phyloP scores from a whole-genome alignment of 345 rosid genomes.

The Citrus sp. region DNA sequence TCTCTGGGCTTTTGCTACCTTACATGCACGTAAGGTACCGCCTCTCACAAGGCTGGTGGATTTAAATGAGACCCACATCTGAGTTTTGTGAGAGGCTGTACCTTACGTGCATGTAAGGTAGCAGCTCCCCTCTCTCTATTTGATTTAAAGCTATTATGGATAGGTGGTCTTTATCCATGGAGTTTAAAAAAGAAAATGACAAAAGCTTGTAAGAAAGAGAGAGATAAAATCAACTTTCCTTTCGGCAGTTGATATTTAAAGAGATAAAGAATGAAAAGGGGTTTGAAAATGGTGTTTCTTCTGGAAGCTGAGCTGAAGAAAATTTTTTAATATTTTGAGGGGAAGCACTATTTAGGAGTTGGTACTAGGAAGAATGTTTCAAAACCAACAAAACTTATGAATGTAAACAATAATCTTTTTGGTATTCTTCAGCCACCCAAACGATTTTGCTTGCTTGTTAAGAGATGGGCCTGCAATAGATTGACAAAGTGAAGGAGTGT shows the following conservation, averaged over 20 bases:
- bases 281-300: slow-evolving; percentile 14
- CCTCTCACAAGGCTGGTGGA: too few species aligned
- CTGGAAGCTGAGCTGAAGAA: slow-evolving; percentile 21
- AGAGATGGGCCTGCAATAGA: slow-evolving; percentile 20
- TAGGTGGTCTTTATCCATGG: neutral
- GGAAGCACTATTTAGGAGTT: slow-evolving; percentile 9
- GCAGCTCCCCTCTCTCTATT: slow-evolving; percentile 1
- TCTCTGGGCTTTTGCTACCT: too few species aligned
- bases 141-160: neutral
- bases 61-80: too few species aligned
- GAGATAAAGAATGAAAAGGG: neutral
- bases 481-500: slow-evolving; percentile 16
- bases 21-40: too few species aligned
- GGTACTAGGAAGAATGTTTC: slow-evolving; percentile 26
- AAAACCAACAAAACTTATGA: slow-evolving; percentile 11
- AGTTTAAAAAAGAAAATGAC: slow-evolving; percentile 9
- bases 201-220: slow-evolving; percentile 10
- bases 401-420: neutral
- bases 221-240: neutral
- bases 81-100: too few species aligned
- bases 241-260: neutral
- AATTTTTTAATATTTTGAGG: neutral
- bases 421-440: slow-evolving; percentile 12
- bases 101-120: too few species aligned
- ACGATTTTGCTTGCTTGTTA: slow-evolving; percentile 14